Evolutionary conservation across 2,329 filamentous ascomycete genomes (phyloP).

Genomic region (Neurospora sp.): DNA sequence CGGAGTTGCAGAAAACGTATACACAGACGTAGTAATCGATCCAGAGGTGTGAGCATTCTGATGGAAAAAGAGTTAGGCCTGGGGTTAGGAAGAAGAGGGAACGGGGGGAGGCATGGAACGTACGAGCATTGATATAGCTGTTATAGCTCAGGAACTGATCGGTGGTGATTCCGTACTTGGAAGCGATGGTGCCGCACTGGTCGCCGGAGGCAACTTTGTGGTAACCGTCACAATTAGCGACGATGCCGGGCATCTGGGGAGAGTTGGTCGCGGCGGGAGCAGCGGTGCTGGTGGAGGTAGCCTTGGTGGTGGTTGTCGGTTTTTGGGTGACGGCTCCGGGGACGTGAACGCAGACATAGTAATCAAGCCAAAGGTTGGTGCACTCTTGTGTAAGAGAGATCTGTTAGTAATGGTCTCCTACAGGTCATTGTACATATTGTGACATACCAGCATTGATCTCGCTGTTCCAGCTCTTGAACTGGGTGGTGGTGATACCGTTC

Average conservation of each 20-base stretch:
- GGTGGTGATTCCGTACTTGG: not conserved
- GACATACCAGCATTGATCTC: not conserved
- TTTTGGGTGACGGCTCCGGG: not conserved
- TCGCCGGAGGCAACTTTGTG: slow-evolving; percentile 5
- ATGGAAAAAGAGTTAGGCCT: too few species aligned
- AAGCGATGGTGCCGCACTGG: not conserved
- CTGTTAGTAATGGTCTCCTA: not conserved
- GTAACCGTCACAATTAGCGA: slow-evolving; percentile 1
- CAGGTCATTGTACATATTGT: too few species aligned
- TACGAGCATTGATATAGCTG: not conserved
- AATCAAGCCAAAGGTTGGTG: slow-evolving; percentile 2
- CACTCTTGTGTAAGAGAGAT: not conserved
- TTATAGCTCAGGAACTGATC: slow-evolving; percentile 2
- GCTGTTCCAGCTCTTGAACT: not conserved
- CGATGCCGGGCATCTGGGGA: slow-evolving; percentile 3
- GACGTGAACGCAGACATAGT: slow-evolving; percentile 1
- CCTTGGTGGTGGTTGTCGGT: not conserved
- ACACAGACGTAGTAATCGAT: slow-evolving; percentile 1
- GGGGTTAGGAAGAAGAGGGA: too few species aligned
- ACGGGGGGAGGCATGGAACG: not conserved
- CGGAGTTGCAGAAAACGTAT: too few species aligned
- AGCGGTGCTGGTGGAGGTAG: not conserved
- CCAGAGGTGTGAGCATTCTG: slow-evolving; percentile 5
- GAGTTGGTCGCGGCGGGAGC: slow-evolving; percentile 1
- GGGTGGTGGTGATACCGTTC: not conserved